Base-by-base conservation (phyloP, 1,284 basidiomycete species). In the Microbotryum lychnidis-dioicae region DNA sequence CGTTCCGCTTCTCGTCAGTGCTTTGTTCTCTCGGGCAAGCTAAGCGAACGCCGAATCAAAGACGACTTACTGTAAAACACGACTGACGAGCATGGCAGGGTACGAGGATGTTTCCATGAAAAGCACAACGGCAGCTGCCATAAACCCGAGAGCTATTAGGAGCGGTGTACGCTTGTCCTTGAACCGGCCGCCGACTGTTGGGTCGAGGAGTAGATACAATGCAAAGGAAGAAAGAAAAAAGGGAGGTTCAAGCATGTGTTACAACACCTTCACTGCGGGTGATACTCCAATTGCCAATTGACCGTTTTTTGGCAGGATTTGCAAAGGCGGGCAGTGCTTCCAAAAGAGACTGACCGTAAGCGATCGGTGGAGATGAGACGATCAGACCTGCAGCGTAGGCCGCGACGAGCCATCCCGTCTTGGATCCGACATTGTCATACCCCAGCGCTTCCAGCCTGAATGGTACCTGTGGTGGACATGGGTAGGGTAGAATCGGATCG, bases 361-460 rank as follows among this genome's bases (percentile, higher is more conserved):
- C 70, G 45, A 65, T 60, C 12, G 62, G 61, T 12, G 70, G 70
- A 0, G 56, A 58, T 4, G 64, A 66, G 29, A 70, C 63, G 50
- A 70, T 60, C 23, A 72, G 49, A 1, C 69, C 70, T 2, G 57
- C 68, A 0, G 64, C 68, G 54, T 69, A 69, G 1, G 69, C 31
- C 2, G 69, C 67, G 21, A 72, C 68, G 10, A 72, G 61, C 69
- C 69, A 72, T 1, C 68, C 69, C 0, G 71, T 72, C 50, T 65
- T 62, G 7, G 64, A 57, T 1, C 59, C 61, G 16, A 72, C 49
- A 20, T 68, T 46, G 6, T 45, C 46, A 56, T 72, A 72, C 18
- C 71, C 71, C 7, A 72, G 61, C 6, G 50, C 61, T 27, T 63
- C 48, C 8, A 71, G 61, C 7, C 67, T 66, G 47, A 69, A 72